phyloP scores from a whole-genome alignment of 345 rosid genomes.

The Populus simonii region DNA sequence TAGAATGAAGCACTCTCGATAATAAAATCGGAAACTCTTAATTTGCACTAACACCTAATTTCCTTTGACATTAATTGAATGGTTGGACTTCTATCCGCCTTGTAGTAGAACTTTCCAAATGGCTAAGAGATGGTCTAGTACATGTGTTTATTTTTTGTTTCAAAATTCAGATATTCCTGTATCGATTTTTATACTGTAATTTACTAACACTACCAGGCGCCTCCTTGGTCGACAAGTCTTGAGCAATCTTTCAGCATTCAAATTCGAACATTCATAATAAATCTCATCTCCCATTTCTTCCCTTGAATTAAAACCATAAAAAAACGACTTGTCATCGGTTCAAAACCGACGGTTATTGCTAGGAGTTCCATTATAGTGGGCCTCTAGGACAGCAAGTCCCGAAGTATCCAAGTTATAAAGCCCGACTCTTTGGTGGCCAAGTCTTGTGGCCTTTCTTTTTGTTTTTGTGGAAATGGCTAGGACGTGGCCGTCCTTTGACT shows the following conservation, averaged over 20 bases:
- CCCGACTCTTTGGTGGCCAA: background rate
- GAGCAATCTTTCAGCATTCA: background rate
- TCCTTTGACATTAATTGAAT: slow-evolving; percentile 28
- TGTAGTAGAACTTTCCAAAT: slow-evolving; percentile 4
- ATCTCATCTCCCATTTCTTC: background rate
- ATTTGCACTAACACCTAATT: slow-evolving; percentile 38
- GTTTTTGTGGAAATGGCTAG: background rate
- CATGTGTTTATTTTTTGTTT: background rate
- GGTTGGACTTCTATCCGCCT: background rate
- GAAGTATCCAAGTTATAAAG: background rate
- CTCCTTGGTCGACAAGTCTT: background rate
- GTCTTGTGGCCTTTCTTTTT: background rate
- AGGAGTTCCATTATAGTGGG: background rate
- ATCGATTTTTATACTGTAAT: too few relatives aligned
- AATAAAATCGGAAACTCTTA: background rate
- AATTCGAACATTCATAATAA: background rate
- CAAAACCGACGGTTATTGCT: background rate
- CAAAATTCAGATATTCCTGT: background rate
- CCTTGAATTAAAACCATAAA: background rate
- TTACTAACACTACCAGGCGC: background rate
- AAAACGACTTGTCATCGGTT: background rate
- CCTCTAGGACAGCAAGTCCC: background rate
- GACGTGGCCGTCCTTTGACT: background rate
- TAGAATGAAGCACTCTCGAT: slow-evolving; percentile 15
- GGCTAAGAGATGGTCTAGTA: background rate